Percentiles rank a stretch among this genome's conserved stretches.
These are phyloP conservation scores for Persicaria tinctoria DNA, from an alignment of 148 eudicot genomes.

Conservation along the genomic window DNA sequence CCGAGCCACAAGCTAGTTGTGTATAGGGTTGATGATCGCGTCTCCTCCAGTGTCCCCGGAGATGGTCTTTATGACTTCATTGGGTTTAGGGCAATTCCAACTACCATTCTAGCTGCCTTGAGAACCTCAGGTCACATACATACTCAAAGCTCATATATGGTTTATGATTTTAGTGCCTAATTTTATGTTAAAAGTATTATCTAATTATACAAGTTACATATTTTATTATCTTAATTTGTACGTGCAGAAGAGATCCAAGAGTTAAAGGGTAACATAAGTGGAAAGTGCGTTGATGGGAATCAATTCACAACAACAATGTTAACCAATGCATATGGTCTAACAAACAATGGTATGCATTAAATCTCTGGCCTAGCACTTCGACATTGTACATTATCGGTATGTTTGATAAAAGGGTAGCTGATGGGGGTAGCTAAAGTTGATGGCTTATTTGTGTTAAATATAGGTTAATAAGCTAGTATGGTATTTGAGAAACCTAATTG, in stretches of 20 bases:
- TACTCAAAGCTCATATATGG: background rate
- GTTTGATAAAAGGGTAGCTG: background rate
- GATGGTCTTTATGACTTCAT: constrained; percentile 37
- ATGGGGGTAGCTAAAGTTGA: too few species aligned
- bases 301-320: constrained; percentile 20
- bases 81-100: constrained; percentile 37
- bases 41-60: constrained; percentile 28
- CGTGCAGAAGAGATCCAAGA: constrained; percentile 51
- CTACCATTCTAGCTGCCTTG: constrained; percentile 22
- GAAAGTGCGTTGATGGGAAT: constrained; percentile 31
- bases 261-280: constrained; percentile 24
- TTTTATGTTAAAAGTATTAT: too few species aligned
- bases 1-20: too few species aligned
- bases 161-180: background rate
- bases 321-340: constrained; percentile 37
- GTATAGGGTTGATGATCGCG: constrained; percentile 45
- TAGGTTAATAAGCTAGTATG: too few species aligned
- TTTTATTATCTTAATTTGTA: background rate
- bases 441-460: too few species aligned
- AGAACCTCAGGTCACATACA: constrained; percentile 31
- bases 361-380: background rate
- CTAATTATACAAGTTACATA: background rate
- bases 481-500: too few species aligned
- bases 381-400: too few species aligned
- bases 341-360: constrained; percentile 39